Percentiles rank a stretch among this genome's conserved stretches.
These are phyloP conservation scores for Apiospora marii DNA, from an alignment of 2,329 filamentous ascomycete species.

Conservation along the genomic window DNA sequence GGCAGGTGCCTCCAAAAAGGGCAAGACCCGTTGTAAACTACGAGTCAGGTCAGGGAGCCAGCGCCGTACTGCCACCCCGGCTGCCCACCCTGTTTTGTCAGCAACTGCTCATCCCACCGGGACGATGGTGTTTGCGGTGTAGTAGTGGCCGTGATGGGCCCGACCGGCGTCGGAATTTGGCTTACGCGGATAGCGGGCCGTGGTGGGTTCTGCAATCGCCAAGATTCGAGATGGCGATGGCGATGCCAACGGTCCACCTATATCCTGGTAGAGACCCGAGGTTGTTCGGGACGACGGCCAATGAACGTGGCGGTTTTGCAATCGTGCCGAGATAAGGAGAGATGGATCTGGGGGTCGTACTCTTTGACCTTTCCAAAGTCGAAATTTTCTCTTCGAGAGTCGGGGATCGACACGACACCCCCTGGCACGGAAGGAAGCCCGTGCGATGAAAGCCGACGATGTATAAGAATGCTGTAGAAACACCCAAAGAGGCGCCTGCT, in stretches of 20 bases:
- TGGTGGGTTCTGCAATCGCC: background rate
- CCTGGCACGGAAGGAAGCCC: background rate
- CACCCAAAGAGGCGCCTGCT: background rate
- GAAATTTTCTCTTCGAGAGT: background rate
- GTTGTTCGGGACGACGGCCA: background rate
- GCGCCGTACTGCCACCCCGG: no score
- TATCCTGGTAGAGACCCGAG: background rate
- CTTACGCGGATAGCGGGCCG: background rate
- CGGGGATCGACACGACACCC: no score
- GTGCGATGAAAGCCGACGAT: background rate
- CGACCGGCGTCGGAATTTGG: background rate
- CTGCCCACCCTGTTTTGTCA: no score
- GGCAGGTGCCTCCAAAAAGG: no score
- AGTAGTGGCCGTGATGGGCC: no score
- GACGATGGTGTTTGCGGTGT: no score
- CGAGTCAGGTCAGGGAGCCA: no score
- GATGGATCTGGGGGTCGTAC: background rate
- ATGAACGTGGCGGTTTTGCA: background rate
- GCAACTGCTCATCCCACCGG: background rate
- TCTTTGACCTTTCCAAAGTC: no score
- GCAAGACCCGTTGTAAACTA: no score
- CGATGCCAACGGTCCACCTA: background rate
- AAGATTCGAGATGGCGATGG: background rate
- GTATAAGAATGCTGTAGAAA: background rate
- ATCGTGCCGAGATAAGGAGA: background rate